Evolutionary conservation across 1,284 basidiomycete species (phyloP).

Genomic region (Apiotrichum domesticum): DNA sequence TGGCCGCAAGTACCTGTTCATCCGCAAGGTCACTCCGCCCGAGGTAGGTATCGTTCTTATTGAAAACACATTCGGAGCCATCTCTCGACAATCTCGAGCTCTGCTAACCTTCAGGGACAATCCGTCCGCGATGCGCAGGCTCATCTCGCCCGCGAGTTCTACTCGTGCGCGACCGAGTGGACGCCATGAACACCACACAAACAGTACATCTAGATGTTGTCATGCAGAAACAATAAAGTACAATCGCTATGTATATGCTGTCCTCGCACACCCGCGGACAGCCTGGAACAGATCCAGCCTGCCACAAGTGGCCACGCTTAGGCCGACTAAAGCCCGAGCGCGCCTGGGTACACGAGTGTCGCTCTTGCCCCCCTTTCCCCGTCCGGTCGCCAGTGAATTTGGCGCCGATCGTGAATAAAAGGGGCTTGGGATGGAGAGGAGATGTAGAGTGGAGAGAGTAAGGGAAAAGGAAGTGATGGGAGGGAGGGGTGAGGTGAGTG

Average conservation of each 20-base stretch:
- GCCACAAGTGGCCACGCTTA: constrained; percentile 11
- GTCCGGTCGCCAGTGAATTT: constrained; percentile 37
- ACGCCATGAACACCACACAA: constrained; percentile 42
- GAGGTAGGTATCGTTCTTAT: not conserved
- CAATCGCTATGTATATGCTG: not conserved
- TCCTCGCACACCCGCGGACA: constrained; percentile 17
- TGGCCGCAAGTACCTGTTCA: constrained; percentile 79
- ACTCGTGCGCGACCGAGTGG: constrained; percentile 69
- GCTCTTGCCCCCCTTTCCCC: constrained; percentile 44
- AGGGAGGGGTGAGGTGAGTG: too few relatives aligned
- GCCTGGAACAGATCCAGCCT: not conserved
- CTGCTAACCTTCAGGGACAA: constrained; percentile 48
- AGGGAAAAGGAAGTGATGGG: not conserved
- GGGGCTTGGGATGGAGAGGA: constrained; percentile 13
- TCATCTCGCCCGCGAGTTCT: constrained; percentile 76
- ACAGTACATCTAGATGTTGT: not conserved
- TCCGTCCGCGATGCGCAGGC: constrained; percentile 66
- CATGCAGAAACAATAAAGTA: not conserved
- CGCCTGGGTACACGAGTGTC: constrained; percentile 15
- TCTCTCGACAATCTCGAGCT: too few relatives aligned
- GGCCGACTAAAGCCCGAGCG: constrained; percentile 21
- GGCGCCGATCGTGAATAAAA: constrained; percentile 44
- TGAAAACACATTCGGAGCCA: too few relatives aligned
- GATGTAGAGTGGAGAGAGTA: constrained; percentile 1
- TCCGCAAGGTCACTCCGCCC: constrained; percentile 48